A percentile compares a stretch with the other conserved stretches of the same genome.
phyloP scores from a whole-genome alignment of 306 rosid species.

The Mimosa pudica region DNA sequence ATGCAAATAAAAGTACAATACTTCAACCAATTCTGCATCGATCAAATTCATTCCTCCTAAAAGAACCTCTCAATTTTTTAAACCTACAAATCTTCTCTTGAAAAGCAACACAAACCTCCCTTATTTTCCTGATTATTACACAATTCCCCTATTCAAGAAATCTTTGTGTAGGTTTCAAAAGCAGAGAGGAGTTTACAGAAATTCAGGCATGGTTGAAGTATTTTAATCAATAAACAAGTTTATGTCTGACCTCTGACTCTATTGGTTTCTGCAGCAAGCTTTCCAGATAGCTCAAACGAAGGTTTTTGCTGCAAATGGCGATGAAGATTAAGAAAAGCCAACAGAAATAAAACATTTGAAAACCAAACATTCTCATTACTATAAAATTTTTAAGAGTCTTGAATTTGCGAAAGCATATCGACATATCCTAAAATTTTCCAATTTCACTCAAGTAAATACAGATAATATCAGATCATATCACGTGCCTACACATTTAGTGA shows the following conservation, averaged over 20 bases:
- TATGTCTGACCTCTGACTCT: constrained; percentile 72
- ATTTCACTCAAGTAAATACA: neutral
- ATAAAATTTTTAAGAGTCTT: constrained; percentile 18
- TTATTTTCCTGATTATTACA: neutral
- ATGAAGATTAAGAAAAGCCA: constrained; percentile 31
- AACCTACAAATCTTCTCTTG: neutral
- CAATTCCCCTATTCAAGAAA: neutral
- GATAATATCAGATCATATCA: neutral
- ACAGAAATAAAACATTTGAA: constrained; percentile 13
- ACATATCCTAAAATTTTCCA: neutral
- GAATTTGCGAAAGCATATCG: neutral
- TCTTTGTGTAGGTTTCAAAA: neutral
- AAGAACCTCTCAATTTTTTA: neutral
- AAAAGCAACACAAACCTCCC: neutral
- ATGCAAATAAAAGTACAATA: neutral
- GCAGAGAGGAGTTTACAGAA: neutral
- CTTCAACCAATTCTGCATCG: neutral
- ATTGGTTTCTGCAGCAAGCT: constrained; percentile 96
- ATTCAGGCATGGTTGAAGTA: neutral
- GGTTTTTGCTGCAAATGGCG: constrained; percentile 77
- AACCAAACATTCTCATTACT: constrained; percentile 10
- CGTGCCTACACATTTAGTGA: neutral
- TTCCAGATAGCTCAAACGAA: constrained; percentile 96
- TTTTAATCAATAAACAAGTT: neutral
- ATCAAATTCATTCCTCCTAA: too few species aligned